Base-by-base conservation (phyloP, 106 monocot genomes). In the Platanthera zijinensis region DNA sequence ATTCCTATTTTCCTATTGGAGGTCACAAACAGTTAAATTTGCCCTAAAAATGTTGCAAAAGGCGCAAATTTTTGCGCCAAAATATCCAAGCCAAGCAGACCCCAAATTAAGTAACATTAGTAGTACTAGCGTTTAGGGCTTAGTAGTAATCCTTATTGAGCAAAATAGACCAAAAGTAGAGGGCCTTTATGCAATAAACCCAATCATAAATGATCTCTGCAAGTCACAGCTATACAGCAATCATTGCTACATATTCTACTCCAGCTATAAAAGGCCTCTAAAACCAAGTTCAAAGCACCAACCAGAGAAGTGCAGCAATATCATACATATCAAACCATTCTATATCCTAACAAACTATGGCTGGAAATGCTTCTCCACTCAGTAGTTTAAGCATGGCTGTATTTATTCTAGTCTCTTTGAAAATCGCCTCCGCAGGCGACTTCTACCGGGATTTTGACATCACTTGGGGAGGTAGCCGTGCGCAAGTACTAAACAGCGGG, bases 401-500 rank as follows among this genome's bases (percentile, higher is more conserved):
- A 1, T 19, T 69, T 69, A 21, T 69, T 45, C 6, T 69, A 21
- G 5, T 78, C 18, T 69, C 32, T n/a, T 51, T 25, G 51, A 51
- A 51, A 22, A 50, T 7, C 17, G 32, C 21, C 51, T 48, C 47
- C 12, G 52, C 78, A 57, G 18, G 71, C 13, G 57, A 78, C 28
- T 71, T 78, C 45, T 15, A 57, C 39, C 30, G 72, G 12, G 78
- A 78, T 17, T 45, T 78, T 7, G 80, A 80, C 19, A 66, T 80
- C 52, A 80, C 80, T 17, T 80, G 80, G 80, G 80, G 80, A 50
- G 74, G 52, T 19, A 59, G 74, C 52, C 80, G 80, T 8, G 80
- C 52, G 7, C 74, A 74, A 53, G 68, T 80, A 12, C 64, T 74
- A 28, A 71, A 80, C 45, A 74, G 46, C 13, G 80, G 80, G 0